Conservation (phyloP, 1,284 basidiomycete species). For the Porogramme epimiltina region DNA sequence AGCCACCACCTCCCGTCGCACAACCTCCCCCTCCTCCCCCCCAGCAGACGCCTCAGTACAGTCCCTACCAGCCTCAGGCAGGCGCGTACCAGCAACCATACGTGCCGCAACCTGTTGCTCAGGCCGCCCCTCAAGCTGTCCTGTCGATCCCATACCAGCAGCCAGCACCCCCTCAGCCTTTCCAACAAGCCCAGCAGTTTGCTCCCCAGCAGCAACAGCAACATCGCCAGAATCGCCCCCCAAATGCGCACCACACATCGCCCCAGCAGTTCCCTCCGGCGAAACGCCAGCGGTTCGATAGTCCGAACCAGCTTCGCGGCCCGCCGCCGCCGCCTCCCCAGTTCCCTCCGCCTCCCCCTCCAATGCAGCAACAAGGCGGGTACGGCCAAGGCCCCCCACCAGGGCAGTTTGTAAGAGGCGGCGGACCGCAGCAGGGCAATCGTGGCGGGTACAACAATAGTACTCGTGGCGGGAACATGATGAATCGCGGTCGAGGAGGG, state of each 20-base stretch:
- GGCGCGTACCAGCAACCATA: conserved; percentile 66
- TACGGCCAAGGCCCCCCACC: conserved; percentile 20
- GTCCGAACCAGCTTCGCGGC: conserved; percentile 51
- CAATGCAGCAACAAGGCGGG: conserved; percentile 29
- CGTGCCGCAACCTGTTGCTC: conserved; percentile 56
- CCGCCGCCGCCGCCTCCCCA: conserved; percentile 44
- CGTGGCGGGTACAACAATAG: conserved; percentile 42
- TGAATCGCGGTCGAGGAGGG: conserved; percentile 50
- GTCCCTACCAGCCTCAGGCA: conserved; percentile 75
- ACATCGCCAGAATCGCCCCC: conserved; percentile 48
- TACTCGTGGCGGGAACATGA: conserved; percentile 34
- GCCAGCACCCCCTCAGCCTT: conserved; percentile 28
- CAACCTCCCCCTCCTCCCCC: conserved; percentile 51
- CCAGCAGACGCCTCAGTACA: conserved; percentile 59
- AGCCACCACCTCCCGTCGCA: conserved; percentile 51
- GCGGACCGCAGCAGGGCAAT: conserved; percentile 43
- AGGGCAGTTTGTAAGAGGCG: conserved; percentile 39
- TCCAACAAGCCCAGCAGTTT: conserved; percentile 33
- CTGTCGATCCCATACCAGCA: conserved; percentile 36
- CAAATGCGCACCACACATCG: conserved; percentile 59
- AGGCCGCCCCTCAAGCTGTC: conserved; percentile 39
- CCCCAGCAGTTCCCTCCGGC: conserved; percentile 76
- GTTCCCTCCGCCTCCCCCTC: conserved; percentile 46
- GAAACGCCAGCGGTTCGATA: conserved; percentile 85
- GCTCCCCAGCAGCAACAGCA: conserved; percentile 47